Conservation (phyloP, 208 protist species). For the Leishmania mexicana region DNA sequence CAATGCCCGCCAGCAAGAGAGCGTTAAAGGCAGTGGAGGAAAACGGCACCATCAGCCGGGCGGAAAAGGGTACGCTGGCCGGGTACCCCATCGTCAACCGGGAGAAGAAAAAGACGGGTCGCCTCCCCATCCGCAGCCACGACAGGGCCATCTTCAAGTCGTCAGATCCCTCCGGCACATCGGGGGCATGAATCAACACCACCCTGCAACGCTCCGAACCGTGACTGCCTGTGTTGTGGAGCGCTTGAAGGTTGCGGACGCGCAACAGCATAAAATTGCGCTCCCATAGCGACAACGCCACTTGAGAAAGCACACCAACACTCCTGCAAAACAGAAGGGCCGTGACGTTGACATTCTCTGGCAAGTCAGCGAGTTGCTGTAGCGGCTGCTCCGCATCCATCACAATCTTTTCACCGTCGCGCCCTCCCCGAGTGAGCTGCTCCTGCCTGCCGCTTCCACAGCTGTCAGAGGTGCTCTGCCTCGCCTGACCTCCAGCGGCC, state of each 20-base stretch:
- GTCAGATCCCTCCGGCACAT: constrained; percentile 36
- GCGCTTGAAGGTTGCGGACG: constrained; percentile 25
- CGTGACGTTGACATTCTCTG: constrained; percentile 52
- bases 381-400: background rate
- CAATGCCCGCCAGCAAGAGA: constrained; percentile 52
- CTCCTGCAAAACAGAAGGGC: constrained; percentile 60
- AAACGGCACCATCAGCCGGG: constrained; percentile 54
- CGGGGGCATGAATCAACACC: constrained; percentile 62
- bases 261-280: constrained; percentile 62
- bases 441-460: background rate
- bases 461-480: background rate
- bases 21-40: constrained; percentile 38
- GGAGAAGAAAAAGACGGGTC: constrained; percentile 71
- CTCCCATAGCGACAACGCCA: constrained; percentile 55
- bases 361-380: constrained; percentile 20
- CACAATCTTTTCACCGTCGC: background rate
- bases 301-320: constrained; percentile 20
- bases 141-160: constrained; percentile 37
- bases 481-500: background rate
- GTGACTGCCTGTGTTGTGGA: constrained; percentile 50
- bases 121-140: constrained; percentile 47
- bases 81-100: constrained; percentile 25
- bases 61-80: constrained; percentile 28
- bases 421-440: background rate
- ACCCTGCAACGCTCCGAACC: constrained; percentile 67